Conservation (phyloP, 192 early-diverging fungal species). For the Rhizophlyctis rosea region DNA sequence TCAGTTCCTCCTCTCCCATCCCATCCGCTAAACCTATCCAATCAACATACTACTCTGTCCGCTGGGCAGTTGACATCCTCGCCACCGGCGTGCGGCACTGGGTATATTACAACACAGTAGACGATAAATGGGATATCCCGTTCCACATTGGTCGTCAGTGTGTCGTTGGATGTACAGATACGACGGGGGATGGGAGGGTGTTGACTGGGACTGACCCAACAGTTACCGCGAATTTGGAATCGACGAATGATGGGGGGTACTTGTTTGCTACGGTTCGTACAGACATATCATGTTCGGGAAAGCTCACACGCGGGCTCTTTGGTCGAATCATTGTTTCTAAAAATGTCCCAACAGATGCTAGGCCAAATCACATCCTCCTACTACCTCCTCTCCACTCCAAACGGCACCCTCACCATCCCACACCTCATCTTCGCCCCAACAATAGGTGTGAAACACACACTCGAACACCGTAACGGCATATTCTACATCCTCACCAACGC, state of each 20-base stretch:
- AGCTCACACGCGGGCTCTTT: no score
- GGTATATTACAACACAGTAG: slow-evolving; percentile 42
- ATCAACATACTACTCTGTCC: slow-evolving; percentile 40
- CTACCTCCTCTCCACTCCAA: no score
- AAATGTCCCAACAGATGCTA: not conserved
- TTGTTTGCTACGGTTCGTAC: slow-evolving; percentile 32
- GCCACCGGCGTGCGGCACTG: slow-evolving; percentile 9
- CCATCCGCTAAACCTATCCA: no score
- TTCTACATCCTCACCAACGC: slow-evolving; percentile 34
- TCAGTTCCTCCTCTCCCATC: no score
- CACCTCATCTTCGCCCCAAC: not conserved
- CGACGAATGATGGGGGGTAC: slow-evolving; percentile 26
- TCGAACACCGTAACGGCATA: slow-evolving; percentile 14
- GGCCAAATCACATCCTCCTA: slow-evolving; percentile 1
- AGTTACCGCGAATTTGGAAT: slow-evolving; percentile 33
- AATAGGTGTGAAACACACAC: slow-evolving; percentile 1
- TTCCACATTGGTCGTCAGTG: slow-evolving; percentile 11
- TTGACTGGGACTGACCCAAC: slow-evolving; percentile 38
- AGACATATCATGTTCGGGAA: no score
- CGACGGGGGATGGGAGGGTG: not conserved
- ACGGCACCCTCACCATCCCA: no score
- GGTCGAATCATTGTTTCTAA: no score
- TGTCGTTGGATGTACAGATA: slow-evolving; percentile 17
- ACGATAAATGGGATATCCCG: slow-evolving; percentile 34
- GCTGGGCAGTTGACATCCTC: slow-evolving; percentile 23